Percentiles rank a stretch among this genome's conserved stretches.
Evolutionary conservation across 768 basidiomycete genomes (phyloP).

Genomic region (Kwoniella europaea): DNA sequence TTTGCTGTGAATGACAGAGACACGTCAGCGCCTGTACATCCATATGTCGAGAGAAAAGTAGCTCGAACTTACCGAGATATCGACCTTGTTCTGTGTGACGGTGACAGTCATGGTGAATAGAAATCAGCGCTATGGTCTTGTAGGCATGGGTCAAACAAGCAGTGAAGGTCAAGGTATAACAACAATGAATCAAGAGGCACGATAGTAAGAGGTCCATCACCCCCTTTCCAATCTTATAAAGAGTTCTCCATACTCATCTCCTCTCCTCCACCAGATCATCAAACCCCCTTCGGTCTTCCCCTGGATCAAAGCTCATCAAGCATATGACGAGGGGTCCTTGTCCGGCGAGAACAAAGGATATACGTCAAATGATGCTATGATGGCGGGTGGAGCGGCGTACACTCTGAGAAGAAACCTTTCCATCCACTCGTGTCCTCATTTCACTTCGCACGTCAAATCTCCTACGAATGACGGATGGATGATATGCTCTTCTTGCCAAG

Average conservation of each 20-base stretch:
- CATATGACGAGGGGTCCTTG: background rate
- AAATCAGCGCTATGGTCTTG: conserved; percentile 16
- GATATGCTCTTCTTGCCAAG: too few species aligned
- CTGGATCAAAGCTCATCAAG: background rate
- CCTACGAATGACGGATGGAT: too few species aligned
- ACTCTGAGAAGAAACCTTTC: background rate
- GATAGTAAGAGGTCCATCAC: background rate
- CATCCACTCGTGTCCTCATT: background rate
- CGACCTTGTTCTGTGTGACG: conserved; percentile 84
- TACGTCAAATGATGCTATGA: conserved; percentile 10
- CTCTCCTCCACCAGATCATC: background rate
- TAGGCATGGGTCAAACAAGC: background rate
- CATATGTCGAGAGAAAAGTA: too few species aligned
- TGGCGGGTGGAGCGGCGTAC: background rate
- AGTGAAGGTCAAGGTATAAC: background rate
- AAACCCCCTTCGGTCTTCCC: background rate
- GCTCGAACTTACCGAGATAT: conserved; percentile 74
- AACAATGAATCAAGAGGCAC: background rate
- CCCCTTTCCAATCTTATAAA: background rate
- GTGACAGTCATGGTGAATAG: conserved; percentile 65
- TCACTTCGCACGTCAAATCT: background rate
- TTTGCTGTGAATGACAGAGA: conserved; percentile 63
- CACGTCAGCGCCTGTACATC: conserved; percentile 26
- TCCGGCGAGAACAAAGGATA: conserved; percentile 15
- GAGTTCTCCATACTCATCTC: background rate